phyloP scores from a whole-genome alignment of 2,329 filamentous ascomycete species.

The Drechslerella stenobrocha region DNA sequence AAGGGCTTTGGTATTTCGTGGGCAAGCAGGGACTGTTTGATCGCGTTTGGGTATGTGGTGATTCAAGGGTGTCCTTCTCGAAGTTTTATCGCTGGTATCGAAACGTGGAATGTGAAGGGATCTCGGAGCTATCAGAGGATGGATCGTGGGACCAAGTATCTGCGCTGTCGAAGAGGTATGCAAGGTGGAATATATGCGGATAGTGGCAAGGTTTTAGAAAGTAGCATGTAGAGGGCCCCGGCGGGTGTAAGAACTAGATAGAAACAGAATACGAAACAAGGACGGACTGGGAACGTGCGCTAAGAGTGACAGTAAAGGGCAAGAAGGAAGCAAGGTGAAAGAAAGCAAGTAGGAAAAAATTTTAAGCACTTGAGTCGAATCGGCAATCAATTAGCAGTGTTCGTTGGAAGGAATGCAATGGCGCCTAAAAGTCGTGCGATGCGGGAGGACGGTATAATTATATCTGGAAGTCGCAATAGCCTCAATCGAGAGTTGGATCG shows the following conservation, averaged over 20 bases:
- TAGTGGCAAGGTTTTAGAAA: neutral
- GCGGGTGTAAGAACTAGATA: neutral
- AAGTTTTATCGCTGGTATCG: too few relatives aligned
- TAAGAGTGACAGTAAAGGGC: neutral
- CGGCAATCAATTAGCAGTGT: conserved; percentile 4
- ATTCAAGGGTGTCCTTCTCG: too few relatives aligned
- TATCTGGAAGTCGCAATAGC: conserved; percentile 5
- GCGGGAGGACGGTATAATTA: conserved; percentile 4
- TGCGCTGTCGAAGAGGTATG: neutral
- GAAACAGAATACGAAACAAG: conserved; percentile 1
- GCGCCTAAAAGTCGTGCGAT: conserved; percentile 1
- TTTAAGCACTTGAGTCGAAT: neutral
- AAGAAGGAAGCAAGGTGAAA: neutral
- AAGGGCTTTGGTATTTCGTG: too few relatives aligned
- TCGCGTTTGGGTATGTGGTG: too few relatives aligned
- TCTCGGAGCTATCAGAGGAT: neutral
- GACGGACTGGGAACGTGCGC: conserved; percentile 3
- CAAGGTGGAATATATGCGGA: neutral
- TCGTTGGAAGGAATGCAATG: conserved; percentile 4
- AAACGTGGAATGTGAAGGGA: too few relatives aligned
- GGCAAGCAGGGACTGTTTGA: too few relatives aligned
- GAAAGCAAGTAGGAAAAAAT: neutral
- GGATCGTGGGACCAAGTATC: conserved; percentile 2
- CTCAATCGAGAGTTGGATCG: neutral
- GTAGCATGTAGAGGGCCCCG: neutral